Conservation (phyloP, 495 filamentous ascomycete species). For the Tuber aestivum region DNA sequence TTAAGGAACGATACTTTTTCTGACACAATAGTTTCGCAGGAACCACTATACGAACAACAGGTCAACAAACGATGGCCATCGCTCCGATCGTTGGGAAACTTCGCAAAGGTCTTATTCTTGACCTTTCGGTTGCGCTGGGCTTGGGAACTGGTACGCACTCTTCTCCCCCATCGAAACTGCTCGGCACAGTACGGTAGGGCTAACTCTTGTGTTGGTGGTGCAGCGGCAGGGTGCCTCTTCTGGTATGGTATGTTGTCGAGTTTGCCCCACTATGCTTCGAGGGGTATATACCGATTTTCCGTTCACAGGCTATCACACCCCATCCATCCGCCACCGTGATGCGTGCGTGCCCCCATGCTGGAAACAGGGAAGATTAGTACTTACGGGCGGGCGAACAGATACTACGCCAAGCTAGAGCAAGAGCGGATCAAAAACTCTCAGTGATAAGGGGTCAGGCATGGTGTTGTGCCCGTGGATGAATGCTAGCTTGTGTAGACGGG, state of each 20-base stretch:
- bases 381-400: conserved; percentile 39
- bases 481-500: not conserved
- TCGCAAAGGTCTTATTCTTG: conserved; percentile 65
- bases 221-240: conserved; percentile 64
- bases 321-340: conserved; percentile 68
- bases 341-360: conserved; percentile 20
- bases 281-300: conserved; percentile 7
- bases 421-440: conserved; percentile 44
- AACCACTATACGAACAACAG: not conserved
- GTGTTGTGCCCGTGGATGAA: not conserved
- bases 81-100: conserved; percentile 55
- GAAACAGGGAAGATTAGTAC: not conserved
- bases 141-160: conserved; percentile 43
- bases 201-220: conserved; percentile 43
- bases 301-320: conserved; percentile 66
- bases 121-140: conserved; percentile 72
- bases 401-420: conserved; percentile 70
- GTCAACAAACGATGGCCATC: conserved; percentile 29
- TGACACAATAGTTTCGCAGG: not conserved
- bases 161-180: not conserved
- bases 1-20: not conserved
- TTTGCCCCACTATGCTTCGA: conserved; percentile 8
- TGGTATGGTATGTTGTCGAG: conserved; percentile 57
- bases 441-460: not conserved
- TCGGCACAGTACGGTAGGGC: not conserved